Evolutionary conservation across 2,329 filamentous ascomycete genomes (phyloP).

Genomic region (Colletotrichum melonis): DNA sequence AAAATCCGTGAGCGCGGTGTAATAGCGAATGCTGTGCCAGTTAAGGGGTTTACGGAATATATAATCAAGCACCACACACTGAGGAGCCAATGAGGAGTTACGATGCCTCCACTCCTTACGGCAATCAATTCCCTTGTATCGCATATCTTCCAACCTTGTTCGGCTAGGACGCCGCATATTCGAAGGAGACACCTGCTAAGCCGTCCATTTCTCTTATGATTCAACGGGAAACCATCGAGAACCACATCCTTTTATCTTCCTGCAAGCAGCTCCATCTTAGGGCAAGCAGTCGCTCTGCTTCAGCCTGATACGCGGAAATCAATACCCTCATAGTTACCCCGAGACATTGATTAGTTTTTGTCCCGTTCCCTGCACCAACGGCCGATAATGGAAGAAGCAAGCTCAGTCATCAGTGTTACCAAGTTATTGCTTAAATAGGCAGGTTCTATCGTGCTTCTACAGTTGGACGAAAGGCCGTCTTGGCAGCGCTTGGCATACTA

Average conservation of each 20-base stretch:
- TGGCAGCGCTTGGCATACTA: conserved; percentile 23
- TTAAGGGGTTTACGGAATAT: no score
- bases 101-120: background rate
- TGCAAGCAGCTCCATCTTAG: background rate
- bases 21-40: no score
- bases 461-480: conserved; percentile 24
- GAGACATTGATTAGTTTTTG: background rate
- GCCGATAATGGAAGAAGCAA: background rate
- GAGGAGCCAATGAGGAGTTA: background rate
- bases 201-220: background rate
- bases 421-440: conserved; percentile 9
- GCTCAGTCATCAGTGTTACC: background rate
- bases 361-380: background rate
- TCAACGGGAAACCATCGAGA: background rate
- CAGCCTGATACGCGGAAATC: background rate
- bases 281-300: background rate
- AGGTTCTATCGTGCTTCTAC: conserved; percentile 16
- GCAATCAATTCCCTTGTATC: background rate
- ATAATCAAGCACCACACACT: no score
- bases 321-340: background rate
- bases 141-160: background rate
- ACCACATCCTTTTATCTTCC: background rate
- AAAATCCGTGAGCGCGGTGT: no score
- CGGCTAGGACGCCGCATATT: background rate
- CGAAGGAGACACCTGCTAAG: background rate